These are phyloP conservation scores for Aspergillus aculeatus DNA, from an alignment of 2,329 filamentous ascomycete genomes.

Conservation along the genomic window DNA sequence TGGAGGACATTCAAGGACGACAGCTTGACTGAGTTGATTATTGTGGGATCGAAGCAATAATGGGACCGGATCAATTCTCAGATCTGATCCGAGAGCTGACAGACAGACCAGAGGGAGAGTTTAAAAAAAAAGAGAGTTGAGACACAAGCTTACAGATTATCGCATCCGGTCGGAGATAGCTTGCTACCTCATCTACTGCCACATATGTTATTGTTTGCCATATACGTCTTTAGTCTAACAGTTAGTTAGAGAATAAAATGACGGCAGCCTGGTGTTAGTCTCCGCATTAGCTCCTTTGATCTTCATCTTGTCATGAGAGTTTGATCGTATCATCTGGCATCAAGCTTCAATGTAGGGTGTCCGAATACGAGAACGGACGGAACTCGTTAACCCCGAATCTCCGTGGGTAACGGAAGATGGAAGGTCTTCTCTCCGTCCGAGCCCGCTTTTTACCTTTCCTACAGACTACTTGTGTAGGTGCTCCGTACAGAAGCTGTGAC, in stretches of 20 bases:
- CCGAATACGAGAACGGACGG: neutral
- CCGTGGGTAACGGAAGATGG: neutral
- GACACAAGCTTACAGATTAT: no score
- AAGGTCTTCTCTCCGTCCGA: neutral
- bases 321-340: neutral
- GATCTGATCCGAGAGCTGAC: neutral
- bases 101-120: neutral
- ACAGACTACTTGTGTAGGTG: no score
- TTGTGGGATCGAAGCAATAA: constrained; percentile 1
- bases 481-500: neutral
- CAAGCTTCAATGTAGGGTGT: neutral
- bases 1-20: neutral
- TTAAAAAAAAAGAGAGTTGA: neutral
- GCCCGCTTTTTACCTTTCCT: neutral
- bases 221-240: neutral
- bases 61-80: neutral
- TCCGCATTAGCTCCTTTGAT: neutral
- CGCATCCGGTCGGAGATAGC: neutral
- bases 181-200: neutral
- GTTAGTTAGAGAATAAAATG: neutral
- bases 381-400: constrained; percentile 6
- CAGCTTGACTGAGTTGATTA: neutral
- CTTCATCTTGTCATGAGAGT: neutral
- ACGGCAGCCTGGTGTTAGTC: neutral
- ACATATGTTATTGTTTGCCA: neutral